Conservation (phyloP, 305 asterid species). For the Rubia balearica region DNA sequence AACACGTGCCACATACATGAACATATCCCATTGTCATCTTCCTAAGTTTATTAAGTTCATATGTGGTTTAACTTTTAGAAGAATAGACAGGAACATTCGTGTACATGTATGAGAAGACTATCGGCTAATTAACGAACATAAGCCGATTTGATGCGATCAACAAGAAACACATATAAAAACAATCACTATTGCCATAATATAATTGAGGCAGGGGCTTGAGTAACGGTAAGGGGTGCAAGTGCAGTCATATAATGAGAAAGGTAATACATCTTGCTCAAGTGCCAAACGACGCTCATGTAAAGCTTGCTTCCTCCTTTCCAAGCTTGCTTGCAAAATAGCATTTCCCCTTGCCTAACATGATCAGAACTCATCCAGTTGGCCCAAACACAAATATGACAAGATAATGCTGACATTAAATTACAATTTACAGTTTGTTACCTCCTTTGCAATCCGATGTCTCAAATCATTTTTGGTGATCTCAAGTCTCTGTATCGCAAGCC, state of each 20-base stretch:
- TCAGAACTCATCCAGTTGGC: constrained; percentile 22
- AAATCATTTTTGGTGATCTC: constrained; percentile 88
- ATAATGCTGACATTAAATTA: background rate
- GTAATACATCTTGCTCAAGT: constrained; percentile 90
- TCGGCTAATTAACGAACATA: background rate
- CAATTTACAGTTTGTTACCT: constrained; percentile 42
- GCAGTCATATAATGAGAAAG: background rate
- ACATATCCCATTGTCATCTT: background rate
- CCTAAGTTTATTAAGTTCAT: background rate
- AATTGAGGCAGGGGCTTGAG: background rate
- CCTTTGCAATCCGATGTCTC: constrained; percentile 92
- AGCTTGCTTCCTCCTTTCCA: constrained; percentile 99
- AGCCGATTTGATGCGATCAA: background rate
- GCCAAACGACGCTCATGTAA: constrained; percentile 96
- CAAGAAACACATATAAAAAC: background rate
- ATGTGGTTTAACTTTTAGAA: background rate
- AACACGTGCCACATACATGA: background rate
- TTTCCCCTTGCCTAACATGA: constrained; percentile 83
- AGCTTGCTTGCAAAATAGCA: constrained; percentile 97
- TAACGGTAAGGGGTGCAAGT: too few relatives aligned
- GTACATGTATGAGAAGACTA: background rate
- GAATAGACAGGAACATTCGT: background rate
- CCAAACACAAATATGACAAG: constrained; percentile 9
- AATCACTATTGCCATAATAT: background rate
- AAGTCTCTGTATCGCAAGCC: constrained; percentile 96